Base-by-base conservation (phyloP, 2,329 filamentous ascomycete species). In the Cercospora beticola region DNA sequence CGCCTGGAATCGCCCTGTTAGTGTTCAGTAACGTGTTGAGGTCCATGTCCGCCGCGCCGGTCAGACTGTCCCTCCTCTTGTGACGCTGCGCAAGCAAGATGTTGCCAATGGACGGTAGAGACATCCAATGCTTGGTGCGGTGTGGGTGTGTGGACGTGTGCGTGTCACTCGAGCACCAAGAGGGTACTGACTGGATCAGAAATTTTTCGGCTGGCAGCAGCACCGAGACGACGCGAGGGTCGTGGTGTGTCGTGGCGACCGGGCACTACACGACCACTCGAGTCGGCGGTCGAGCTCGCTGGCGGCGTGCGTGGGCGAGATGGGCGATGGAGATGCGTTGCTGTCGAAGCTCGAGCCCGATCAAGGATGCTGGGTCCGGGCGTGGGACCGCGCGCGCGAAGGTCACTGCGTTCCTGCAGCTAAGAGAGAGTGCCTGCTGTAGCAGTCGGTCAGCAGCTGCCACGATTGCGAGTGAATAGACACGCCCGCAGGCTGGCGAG, bases 21-120 rank as follows among this genome's bases (percentile, higher is more conserved):
- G 78, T 79, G 76, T 78, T 78, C 71, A 79, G 71, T 68, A 79
- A 72, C 66, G 73, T 77, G 66, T 78, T 74, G 64, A 79, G 74
- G 69, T 79, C 76, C 78, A 79, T 79, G 67, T 75, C 74, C 66
- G 67, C 72, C 33, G 69, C 65, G 71, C 73, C 74, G 61, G 76
- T 74, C 66, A 76, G 71, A 74, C 76, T 78, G 70, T 79, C 77
- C 75, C 77, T 78, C 73, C 77, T 76, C 73, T 76, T 78, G 69
- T 72, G 69, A 68, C 74, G 73, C 69, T 70, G 71, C 65, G 73
- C 71, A 66, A 73, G 67, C 69, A 76, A 69, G 59, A 77, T 70
- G 66, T 74, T 71, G 52, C 71, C 72, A 64, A 77, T 76, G 54
- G 74, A 76, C 70, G 75, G 76, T 68, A 77, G 72, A 73, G 75